These are phyloP conservation scores for Isatis lusitanica DNA, from an alignment of 441 rosid genomes.

Conservation along the genomic window DNA sequence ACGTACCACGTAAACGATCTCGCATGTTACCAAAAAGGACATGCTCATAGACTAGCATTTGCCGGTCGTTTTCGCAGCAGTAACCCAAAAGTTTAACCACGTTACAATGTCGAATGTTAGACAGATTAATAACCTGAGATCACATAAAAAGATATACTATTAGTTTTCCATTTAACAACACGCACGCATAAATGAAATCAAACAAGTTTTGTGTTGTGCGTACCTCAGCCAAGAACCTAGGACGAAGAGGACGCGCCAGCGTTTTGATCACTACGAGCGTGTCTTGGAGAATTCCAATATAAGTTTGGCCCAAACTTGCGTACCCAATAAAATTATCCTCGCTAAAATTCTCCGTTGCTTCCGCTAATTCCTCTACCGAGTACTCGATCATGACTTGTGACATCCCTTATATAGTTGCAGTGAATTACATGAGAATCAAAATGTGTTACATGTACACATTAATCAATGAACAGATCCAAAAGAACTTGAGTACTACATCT, in stretches of 20 bases:
- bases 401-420: constrained; percentile 27
- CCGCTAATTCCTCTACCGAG: constrained; percentile 55
- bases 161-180: not conserved
- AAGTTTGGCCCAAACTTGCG: constrained; percentile 61
- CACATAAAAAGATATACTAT: not conserved
- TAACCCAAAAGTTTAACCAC: constrained; percentile 60
- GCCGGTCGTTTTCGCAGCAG: constrained; percentile 54
- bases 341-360: constrained; percentile 57
- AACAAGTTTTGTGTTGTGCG: not conserved
- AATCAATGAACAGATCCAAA: not conserved
- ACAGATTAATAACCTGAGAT: constrained; percentile 52
- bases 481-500: not conserved
- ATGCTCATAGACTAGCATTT: constrained; percentile 59
- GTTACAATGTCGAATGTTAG: constrained; percentile 59
- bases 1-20: constrained; percentile 56
- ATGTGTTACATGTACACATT: constrained; percentile 49
- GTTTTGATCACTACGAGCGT: constrained; percentile 54
- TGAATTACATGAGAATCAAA: not conserved
- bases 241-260: constrained; percentile 37
- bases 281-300: constrained; percentile 55
- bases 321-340: constrained; percentile 49
- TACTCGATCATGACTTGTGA: constrained; percentile 37
- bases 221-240: constrained; percentile 46
- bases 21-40: constrained; percentile 58
- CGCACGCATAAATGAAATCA: not conserved